phyloP scores from a whole-genome alignment of 2,329 filamentous ascomycete genomes.

The Aspergillus spinulosporus region DNA sequence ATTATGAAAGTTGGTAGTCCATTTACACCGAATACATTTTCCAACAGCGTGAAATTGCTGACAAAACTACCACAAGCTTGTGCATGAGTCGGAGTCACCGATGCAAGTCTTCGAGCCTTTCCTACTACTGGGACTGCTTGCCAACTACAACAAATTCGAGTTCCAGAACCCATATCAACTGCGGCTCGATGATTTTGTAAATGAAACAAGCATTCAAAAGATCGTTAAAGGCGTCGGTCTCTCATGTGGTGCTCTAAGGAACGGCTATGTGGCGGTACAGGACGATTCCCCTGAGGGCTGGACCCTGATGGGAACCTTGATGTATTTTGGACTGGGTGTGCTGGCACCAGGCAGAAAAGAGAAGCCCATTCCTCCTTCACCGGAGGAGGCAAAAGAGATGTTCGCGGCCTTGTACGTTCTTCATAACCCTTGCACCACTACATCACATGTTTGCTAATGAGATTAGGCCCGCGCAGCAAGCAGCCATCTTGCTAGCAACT shows the following conservation, averaged over 20 bases:
- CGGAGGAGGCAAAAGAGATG: constrained; percentile 77
- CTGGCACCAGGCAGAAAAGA: constrained; percentile 69
- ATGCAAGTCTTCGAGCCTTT: constrained; percentile 71
- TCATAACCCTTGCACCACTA: not conserved
- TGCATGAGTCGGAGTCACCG: constrained; percentile 72
- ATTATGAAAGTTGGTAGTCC: constrained; percentile 75
- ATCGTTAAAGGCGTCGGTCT: constrained; percentile 75
- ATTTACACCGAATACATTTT: not conserved
- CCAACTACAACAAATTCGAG: constrained; percentile 99
- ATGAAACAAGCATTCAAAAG: constrained; percentile 80
- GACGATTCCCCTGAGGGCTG: constrained; percentile 90
- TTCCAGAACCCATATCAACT: constrained; percentile 95
- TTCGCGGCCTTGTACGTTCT: constrained; percentile 68
- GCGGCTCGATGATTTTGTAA: constrained; percentile 91
- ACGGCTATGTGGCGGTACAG: constrained; percentile 79
- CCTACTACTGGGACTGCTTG: constrained; percentile 77
- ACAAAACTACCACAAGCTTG: constrained; percentile 58
- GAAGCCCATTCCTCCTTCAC: constrained; percentile 61
- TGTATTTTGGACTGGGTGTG: constrained; percentile 78
- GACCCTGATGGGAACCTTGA: constrained; percentile 77
- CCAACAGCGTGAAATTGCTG: not conserved
- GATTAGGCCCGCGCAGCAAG: constrained; percentile 71
- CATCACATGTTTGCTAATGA: constrained; percentile 28
- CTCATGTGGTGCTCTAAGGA: constrained; percentile 67
- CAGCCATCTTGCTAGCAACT: constrained; percentile 76